Base-by-base conservation (phyloP, 495 filamentous ascomycete genomes). In the Trichoderma erinaceum region DNA sequence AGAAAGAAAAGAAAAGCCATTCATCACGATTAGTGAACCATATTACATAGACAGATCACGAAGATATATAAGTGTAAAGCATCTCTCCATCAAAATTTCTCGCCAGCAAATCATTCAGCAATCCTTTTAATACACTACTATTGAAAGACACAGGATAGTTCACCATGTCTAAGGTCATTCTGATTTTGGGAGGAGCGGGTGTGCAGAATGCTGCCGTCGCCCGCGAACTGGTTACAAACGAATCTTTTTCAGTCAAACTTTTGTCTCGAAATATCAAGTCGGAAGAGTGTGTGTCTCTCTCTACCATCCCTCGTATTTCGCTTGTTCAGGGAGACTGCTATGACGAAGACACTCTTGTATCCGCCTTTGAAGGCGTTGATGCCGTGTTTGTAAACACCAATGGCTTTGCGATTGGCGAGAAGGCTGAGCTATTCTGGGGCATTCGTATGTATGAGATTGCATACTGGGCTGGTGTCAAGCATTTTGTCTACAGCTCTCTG, bases 401-500 rank as follows among this genome's bases (percentile, higher is more conserved):
- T 69, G 73, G 78, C n/a, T 79, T 78, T 61, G 76, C 73, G n/a
- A 70, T 76, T 41, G 80, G 81, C 10, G 75, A 80, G 63, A 78
- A 79, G 67, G 70, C 68, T 10, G 81, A 83, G 65, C 63, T 80
- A n/a, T 83, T 74, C 71, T 82, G 77, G 73, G 81, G 76, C 15
- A 80, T 79, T 48, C 74, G 81, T 4, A 76, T 75, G 41, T 83
- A 76, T 66, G 81, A 83, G 50, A 73, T 83, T 23, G 80, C 81
- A 1, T 63, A 70, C 21, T 66, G 71, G 4, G 65, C 65, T 56
- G 75, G 77, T 3, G 73, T 81, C 29, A 74, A 79, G 71, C 75
- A 76, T 68, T 83, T 76, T 68, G 65, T 83, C 29, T 83, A 71
- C 52, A 74, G 72, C 0, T 71, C 66, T 65, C 70, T 78, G 0